Evolutionary conservation across 108 stramenopile genomes (phyloP).

Genomic region (Nitzschia sp.): DNA sequence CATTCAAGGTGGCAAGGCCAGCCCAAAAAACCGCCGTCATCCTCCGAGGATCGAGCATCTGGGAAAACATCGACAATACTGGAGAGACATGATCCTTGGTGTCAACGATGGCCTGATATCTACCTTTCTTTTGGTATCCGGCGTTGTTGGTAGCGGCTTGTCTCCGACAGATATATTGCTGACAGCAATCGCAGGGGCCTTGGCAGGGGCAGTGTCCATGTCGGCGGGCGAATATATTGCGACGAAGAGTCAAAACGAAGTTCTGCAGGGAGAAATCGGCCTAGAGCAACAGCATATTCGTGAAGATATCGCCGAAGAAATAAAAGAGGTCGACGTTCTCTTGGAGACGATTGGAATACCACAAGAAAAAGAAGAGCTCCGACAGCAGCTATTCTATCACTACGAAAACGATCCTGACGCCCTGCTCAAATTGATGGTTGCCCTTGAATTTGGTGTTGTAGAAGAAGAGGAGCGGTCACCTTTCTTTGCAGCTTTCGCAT

Average conservation of each 20-base stretch:
- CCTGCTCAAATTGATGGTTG: slow-evolving; percentile 70
- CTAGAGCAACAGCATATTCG: slow-evolving; percentile 63
- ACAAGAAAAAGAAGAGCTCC: slow-evolving; percentile 35
- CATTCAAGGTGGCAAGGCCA: no score
- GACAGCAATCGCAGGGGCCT: slow-evolving; percentile 69
- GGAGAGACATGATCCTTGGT: slow-evolving; percentile 77
- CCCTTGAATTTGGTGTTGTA: slow-evolving; percentile 77
- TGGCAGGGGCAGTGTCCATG: slow-evolving; percentile 80
- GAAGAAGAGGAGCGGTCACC: slow-evolving; percentile 71
- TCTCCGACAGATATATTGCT: slow-evolving; percentile 55
- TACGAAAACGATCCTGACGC: slow-evolving; percentile 64
- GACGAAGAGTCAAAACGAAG: slow-evolving; percentile 81
- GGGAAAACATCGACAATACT: slow-evolving; percentile 71
- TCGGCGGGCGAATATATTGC: slow-evolving; percentile 79
- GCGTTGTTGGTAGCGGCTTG: slow-evolving; percentile 73
- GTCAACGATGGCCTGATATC: slow-evolving; percentile 81
- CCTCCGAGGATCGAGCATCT: slow-evolving; percentile 44
- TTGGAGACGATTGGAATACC: slow-evolving; percentile 61
- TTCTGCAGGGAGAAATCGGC: slow-evolving; percentile 69
- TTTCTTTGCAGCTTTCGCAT: slow-evolving; percentile 47
- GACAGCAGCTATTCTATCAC: slow-evolving; percentile 34
- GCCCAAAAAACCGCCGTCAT: no score
- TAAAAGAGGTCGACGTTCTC: slow-evolving; percentile 46
- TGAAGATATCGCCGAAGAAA: slow-evolving; percentile 52
- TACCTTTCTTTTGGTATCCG: slow-evolving; percentile 72